phyloP scores from a whole-genome alignment of 768 basidiomycete genomes.

The Trametes coccinea region DNA sequence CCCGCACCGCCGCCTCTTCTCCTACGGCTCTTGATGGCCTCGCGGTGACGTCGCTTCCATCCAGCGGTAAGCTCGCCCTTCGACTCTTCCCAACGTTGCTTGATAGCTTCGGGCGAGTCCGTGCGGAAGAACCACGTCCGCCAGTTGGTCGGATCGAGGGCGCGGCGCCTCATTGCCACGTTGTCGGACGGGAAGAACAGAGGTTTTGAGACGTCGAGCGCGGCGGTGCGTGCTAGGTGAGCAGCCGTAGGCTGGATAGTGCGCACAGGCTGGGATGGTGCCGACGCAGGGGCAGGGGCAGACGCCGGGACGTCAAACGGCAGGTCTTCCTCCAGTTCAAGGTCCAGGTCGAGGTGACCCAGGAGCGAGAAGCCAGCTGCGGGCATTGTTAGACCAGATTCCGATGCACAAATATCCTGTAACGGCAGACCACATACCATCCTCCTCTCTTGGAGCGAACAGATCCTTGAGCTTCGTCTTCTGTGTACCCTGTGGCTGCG shows the following conservation, averaged over 20 bases:
- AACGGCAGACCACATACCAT: conserved; percentile 43
- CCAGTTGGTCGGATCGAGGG: conserved; percentile 51
- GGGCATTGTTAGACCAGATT: neutral
- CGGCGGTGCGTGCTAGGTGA: conserved; percentile 22
- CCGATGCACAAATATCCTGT: too few relatives aligned
- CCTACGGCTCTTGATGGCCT: conserved; percentile 66
- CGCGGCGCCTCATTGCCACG: conserved; percentile 25
- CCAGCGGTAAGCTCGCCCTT: conserved; percentile 68
- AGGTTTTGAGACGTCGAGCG: conserved; percentile 53
- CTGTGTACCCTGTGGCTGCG: neutral
- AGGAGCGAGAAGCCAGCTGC: conserved; percentile 74
- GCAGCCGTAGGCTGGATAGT: conserved; percentile 5
- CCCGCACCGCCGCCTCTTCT: conserved; percentile 52
- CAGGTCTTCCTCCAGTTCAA: conserved; percentile 65
- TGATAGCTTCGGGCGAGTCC: conserved; percentile 59
- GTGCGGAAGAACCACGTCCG: conserved; percentile 51
- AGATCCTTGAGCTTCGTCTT: conserved; percentile 62
- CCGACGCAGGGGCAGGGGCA: conserved; percentile 6
- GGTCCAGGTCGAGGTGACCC: conserved; percentile 70
- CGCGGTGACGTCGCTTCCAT: conserved; percentile 78
- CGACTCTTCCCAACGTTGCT: conserved; percentile 67
- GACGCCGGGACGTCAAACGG: conserved; percentile 29
- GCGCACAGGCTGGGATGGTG: conserved; percentile 13
- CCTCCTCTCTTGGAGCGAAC: conserved; percentile 68
- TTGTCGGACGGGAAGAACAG: conserved; percentile 58